Percentiles rank a stretch among this genome's conserved stretches.
These are phyloP conservation scores for Termitomyces sp. DNA, from an alignment of 768 basidiomycete genomes.

Conservation along the genomic window DNA sequence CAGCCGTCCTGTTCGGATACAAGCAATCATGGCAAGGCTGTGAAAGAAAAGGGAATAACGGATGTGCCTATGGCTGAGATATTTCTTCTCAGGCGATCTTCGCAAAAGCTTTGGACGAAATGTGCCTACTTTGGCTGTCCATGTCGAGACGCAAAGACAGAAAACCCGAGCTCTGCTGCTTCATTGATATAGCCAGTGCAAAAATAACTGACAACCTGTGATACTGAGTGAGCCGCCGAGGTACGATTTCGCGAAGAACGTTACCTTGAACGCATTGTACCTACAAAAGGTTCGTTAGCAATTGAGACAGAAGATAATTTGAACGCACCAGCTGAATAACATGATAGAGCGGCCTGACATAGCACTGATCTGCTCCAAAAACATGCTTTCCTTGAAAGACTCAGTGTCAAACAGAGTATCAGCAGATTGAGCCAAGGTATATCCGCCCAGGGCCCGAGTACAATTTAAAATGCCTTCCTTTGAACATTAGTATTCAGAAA, in stretches of 20 bases:
- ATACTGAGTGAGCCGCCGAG: neutral
- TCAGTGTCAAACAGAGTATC: conserved; percentile 60
- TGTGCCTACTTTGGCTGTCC: conserved; percentile 58
- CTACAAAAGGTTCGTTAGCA: conserved; percentile 25
- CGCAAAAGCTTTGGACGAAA: neutral
- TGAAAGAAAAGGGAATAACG: conserved; percentile 72
- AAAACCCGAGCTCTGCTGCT: conserved; percentile 62
- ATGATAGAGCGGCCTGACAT: conserved; percentile 48
- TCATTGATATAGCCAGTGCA: conserved; percentile 57
- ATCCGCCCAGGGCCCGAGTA: conserved; percentile 61
- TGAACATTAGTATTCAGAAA: neutral
- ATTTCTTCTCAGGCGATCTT: conserved; percentile 3
- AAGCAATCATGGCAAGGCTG: conserved; percentile 61
- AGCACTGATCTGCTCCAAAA: conserved; percentile 38
- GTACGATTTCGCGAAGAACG: neutral
- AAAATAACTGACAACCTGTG: conserved; percentile 59
- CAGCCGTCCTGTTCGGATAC: conserved; percentile 44
- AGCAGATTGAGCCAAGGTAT: conserved; percentile 44
- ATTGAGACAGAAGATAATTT: neutral
- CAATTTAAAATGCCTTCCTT: conserved; percentile 55
- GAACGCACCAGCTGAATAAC: conserved; percentile 54
- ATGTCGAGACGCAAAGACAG: conserved; percentile 53
- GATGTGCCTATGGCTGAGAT: conserved; percentile 57
- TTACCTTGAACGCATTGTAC: conserved; percentile 66
- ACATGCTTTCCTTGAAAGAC: conserved; percentile 53